Evolutionary conservation across 106 monocot genomes (phyloP).

Genomic region (Alisma plantagoaquatica): DNA sequence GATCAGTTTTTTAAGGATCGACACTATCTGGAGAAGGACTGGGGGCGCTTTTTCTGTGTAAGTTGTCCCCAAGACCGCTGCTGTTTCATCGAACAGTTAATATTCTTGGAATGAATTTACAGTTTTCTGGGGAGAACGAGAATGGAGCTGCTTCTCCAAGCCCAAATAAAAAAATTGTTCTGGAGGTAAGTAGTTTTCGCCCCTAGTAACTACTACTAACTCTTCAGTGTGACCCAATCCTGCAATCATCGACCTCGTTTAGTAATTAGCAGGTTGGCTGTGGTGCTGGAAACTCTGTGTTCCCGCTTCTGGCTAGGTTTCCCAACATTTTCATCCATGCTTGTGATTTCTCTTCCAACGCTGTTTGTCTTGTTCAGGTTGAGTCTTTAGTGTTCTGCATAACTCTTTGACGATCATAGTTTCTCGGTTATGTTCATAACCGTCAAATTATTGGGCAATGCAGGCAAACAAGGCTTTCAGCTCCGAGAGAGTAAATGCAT

Average conservation of each 20-base stretch:
- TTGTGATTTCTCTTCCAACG: constrained; percentile 18
- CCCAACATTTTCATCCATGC: constrained; percentile 16
- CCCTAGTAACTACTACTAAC: no score
- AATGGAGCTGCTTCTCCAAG: no score
- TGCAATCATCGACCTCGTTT: no score
- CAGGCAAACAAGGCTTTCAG: constrained; percentile 20
- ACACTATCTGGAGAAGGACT: constrained; percentile 28
- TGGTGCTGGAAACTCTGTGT: constrained; percentile 22
- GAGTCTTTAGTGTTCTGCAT: no score
- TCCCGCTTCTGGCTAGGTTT: constrained; percentile 11
- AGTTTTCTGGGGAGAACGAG: no score
- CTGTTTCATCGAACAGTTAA: no score
- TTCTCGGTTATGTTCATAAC: no score
- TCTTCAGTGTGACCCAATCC: no score
- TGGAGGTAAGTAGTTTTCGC: constrained; percentile 17
- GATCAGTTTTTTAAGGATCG: constrained; percentile 35
- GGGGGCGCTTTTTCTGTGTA: constrained; percentile 21
- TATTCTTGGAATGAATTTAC: no score
- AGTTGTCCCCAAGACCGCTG: no score
- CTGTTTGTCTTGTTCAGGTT: constrained; percentile 15
- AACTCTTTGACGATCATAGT: no score
- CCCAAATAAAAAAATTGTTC: constrained; percentile 15
- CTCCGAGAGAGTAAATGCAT: constrained; percentile 12
- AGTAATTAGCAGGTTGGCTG: constrained; percentile 16
- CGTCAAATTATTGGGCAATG: not conserved